These are phyloP conservation scores for Tephrocybe sp. DNA, from an alignment of 768 basidiomycete genomes.

Conservation along the genomic window DNA sequence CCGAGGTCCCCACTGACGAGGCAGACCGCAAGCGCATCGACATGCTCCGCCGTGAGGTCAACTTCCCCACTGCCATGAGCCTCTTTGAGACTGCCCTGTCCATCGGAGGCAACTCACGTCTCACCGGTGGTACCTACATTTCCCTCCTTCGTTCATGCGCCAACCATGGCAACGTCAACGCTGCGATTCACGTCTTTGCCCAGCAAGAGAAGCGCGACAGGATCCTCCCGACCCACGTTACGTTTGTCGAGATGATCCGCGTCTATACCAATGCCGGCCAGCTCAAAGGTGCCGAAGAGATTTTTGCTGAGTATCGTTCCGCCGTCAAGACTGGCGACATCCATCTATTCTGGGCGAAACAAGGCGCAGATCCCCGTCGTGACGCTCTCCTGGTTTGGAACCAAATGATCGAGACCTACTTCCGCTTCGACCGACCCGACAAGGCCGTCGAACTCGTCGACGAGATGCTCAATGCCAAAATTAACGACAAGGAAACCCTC, in stretches of 20 bases:
- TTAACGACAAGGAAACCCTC: conserved; percentile 33
- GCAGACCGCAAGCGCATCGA: conserved; percentile 39
- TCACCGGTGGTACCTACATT: conserved; percentile 44
- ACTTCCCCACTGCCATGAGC: conserved; percentile 67
- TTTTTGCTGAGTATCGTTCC: conserved; percentile 60
- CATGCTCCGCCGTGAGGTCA: conserved; percentile 59
- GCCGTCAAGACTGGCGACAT: conserved; percentile 41
- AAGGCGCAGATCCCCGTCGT: conserved; percentile 9
- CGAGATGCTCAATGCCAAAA: conserved; percentile 59
- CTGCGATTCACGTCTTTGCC: conserved; percentile 64
- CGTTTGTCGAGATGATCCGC: conserved; percentile 58
- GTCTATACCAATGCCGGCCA: conserved; percentile 55
- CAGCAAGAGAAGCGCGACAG: conserved; percentile 51
- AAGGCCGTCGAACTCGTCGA: conserved; percentile 68
- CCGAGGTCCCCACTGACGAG: conserved; percentile 19
- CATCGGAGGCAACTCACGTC: conserved; percentile 26
- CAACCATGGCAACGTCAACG: conserved; percentile 51
- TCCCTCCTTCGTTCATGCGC: conserved; percentile 65
- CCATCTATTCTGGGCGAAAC: conserved; percentile 23
- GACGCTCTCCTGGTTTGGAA: conserved; percentile 63
- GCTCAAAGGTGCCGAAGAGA: conserved; percentile 47
- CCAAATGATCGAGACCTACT: conserved; percentile 74
- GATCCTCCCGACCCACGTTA: conserved; percentile 30
- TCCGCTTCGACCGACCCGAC: conserved; percentile 60
- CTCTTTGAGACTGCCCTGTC: conserved; percentile 65